Conservation (phyloP, 768 basidiomycete species). For the Suillus subluteus region DNA sequence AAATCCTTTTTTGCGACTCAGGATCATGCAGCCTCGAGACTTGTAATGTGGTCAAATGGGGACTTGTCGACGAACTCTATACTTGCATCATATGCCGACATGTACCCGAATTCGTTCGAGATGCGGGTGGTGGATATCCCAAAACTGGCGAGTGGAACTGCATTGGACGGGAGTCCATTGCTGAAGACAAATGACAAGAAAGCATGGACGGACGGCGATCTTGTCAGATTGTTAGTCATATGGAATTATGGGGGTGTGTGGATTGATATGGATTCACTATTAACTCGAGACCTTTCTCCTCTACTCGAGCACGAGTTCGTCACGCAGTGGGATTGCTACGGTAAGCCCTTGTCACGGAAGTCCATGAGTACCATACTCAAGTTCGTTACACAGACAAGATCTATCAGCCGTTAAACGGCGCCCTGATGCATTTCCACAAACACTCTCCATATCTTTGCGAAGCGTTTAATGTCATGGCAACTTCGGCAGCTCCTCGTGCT, state of each 20-base stretch:
- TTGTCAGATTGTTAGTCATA: conserved; percentile 83
- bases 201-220: conserved; percentile 95
- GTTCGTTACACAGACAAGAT: conserved; percentile 56
- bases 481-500: conserved; percentile 68
- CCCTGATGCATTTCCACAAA: conserved; percentile 89
- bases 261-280: conserved; percentile 96
- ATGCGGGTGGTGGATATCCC: conserved; percentile 71
- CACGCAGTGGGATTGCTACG: conserved; percentile 99
- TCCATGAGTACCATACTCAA: background rate
- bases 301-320: conserved; percentile 95
- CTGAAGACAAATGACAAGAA: conserved; percentile 68
- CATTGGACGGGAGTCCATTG: conserved; percentile 65
- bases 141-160: conserved; percentile 72
- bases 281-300: conserved; percentile 86
- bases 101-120: conserved; percentile 73
- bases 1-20: conserved; percentile 96
- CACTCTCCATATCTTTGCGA: conserved; percentile 97
- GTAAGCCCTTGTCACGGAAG: conserved; percentile 44
- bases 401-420: conserved; percentile 85
- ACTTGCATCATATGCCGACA: conserved; percentile 58
- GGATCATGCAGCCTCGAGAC: conserved; percentile 57
- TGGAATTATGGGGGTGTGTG: conserved; percentile 94
- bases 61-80: conserved; percentile 60
- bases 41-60: conserved; percentile 94
- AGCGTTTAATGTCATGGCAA: conserved; percentile 89